phyloP scores from a whole-genome alignment of 176 grass and related monocot species.

The Leersia perrieri region DNA sequence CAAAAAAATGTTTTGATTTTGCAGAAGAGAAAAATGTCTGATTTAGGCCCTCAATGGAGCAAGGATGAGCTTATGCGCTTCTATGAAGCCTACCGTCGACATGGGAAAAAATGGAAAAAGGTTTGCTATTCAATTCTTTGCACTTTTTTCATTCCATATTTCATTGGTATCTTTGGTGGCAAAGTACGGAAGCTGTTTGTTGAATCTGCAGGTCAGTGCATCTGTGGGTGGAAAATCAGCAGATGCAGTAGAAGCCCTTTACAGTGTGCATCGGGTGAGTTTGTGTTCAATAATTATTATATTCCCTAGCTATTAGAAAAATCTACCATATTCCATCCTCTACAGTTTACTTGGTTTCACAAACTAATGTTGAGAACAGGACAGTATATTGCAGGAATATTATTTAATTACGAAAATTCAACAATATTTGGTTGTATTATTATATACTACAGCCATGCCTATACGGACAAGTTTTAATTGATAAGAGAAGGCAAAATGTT shows the following conservation, averaged over 20 bases:
- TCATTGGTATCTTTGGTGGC: background rate
- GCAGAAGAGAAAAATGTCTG: constrained; percentile 49
- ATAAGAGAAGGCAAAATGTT: background rate
- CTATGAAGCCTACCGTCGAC: constrained; percentile 52
- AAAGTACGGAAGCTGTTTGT: background rate
- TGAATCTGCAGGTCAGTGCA: constrained; percentile 35
- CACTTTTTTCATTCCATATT: background rate
- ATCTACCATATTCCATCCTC: constrained; percentile 6
- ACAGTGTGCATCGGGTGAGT: constrained; percentile 48
- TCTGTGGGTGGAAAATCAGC: constrained; percentile 30
- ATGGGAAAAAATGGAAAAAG: constrained; percentile 71
- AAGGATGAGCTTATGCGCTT: constrained; percentile 50
- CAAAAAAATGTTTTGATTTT: constrained; percentile 20
- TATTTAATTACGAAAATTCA: constrained; percentile 12
- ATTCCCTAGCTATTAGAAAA: constrained; percentile 2
- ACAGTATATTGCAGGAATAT: background rate
- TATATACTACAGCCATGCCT: constrained; percentile 7
- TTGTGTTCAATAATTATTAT: background rate
- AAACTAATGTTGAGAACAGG: constrained; percentile 6
- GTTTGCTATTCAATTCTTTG: constrained; percentile 16
- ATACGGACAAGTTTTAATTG: constrained; percentile 11
- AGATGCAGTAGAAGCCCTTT: constrained; percentile 49
- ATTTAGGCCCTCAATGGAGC: constrained; percentile 52
- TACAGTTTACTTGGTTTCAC: background rate
- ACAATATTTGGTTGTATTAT: background rate